Conservation (phyloP, 495 filamentous ascomycete species). For the Eremomyces bilateralis region DNA sequence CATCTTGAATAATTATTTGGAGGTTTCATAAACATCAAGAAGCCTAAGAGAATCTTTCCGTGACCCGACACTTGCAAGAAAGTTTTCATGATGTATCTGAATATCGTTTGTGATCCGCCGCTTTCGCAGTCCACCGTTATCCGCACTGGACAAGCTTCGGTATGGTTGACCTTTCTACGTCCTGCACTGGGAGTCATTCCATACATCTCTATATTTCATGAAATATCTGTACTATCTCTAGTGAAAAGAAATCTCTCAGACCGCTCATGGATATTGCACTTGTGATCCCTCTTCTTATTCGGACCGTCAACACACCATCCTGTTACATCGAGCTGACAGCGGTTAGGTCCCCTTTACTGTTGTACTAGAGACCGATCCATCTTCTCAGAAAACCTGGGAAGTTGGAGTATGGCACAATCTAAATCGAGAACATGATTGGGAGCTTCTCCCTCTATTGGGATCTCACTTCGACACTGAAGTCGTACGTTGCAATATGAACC, state of each 20-base stretch:
- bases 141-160: conserved; percentile 15
- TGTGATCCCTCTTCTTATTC: neutral
- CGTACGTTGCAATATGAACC: too few relatives aligned
- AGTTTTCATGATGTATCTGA: conserved; percentile 22
- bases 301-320: neutral
- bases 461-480: too few relatives aligned
- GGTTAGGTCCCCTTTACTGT: conserved; percentile 43
- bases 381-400: conserved; percentile 41
- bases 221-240: too few relatives aligned
- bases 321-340: conserved; percentile 2
- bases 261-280: too few relatives aligned
- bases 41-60: neutral
- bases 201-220: too few relatives aligned
- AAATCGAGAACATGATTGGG: conserved; percentile 23
- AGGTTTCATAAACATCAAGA: conserved; percentile 1
- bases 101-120: conserved; percentile 38
- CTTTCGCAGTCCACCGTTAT: conserved; percentile 46
- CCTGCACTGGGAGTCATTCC: too few relatives aligned
- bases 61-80: neutral
- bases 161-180: conserved; percentile 6
- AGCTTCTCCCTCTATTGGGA: conserved; percentile 19
- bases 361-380: conserved; percentile 39
- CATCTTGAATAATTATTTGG: too few relatives aligned
- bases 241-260: too few relatives aligned
- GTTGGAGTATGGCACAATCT: conserved; percentile 59